Base-by-base conservation (phyloP, 129 eudicot genomes). In the Sambucus nigra region DNA sequence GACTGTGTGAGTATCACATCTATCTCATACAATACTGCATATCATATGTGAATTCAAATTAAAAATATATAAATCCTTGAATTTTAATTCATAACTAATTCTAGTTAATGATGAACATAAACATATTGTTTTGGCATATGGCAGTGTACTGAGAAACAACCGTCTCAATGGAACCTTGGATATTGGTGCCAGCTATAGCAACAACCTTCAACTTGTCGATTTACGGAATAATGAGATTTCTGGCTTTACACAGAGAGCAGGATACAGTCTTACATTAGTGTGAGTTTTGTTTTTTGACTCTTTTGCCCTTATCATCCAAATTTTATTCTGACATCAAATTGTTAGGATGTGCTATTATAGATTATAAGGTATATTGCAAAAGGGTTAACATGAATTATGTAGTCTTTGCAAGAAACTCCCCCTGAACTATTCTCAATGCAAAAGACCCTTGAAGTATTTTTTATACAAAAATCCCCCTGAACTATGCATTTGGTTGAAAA, bases 121-220 rank as follows among this genome's bases (percentile, higher is more conserved):
- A n/a, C 11, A 17, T 11, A 49, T 50, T 32, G 3, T 33, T 55
- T 1, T 53, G 28, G 24, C 44, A 23, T n/a, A n/a, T 47, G 13
- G 44, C 71, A 83, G 94, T 39, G 63, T 54, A 47, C 63, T 83
- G 55, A 73, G 69, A 55, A 64, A 73, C 54, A 83, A 83, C 64
- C 18, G 22, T 42, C 65, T 83, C 41, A 76, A 67, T 57, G 87
- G 81, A 38, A 75, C 76, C 47, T 52, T 79, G 67, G 76, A 76
- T 58, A 5, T 79, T 60, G 87, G 83, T 40, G 3, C 66, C 39
- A 38, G 40, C 17, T 33, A 45, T 53, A 79, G 81, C 79, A 63
- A 52, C 69, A 74, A 69, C 61, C 78, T 83, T 55, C 67, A 33
- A 11, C 70, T 75, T 24, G 57, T 83, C 22, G 83, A 83, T 69